Conservation (phyloP, 2,329 filamentous ascomycete genomes). For the Stylonectria norvegica region DNA sequence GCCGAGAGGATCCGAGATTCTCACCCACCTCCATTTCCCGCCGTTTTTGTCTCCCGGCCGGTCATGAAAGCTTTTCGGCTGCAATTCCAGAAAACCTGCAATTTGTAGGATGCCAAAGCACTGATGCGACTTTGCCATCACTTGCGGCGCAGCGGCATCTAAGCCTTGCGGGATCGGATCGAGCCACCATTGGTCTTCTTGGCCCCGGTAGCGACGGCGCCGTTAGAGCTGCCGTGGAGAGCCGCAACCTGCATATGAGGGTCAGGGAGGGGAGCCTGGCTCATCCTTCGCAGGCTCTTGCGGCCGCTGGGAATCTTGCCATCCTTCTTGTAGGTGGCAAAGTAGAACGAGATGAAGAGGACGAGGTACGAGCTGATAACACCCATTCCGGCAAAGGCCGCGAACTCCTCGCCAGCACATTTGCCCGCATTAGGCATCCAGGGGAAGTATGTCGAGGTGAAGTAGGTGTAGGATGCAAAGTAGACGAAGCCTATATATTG, state of each 20-base stretch:
- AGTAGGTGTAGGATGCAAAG: conserved; percentile 99
- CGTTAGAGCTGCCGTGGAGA: conserved; percentile 42
- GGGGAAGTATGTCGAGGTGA: conserved; percentile 84
- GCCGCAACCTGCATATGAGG: conserved; percentile 61
- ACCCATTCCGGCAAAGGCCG: conserved; percentile 85
- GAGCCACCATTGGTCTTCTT: conserved; percentile 59
- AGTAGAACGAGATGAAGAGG: conserved; percentile 98
- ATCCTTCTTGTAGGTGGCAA: conserved; percentile 90
- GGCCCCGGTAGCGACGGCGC: conserved; percentile 51
- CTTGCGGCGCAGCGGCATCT: conserved; percentile 13
- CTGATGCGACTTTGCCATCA: background rate
- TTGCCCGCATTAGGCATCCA: conserved; percentile 79
- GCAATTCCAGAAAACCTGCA: conserved; percentile 1
- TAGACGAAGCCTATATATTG: conserved; percentile 77
- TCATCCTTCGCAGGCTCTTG: conserved; percentile 68
- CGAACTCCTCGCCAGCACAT: conserved; percentile 96
- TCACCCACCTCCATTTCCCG: conserved; percentile 3
- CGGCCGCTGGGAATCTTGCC: conserved; percentile 76
- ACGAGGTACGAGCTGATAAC: conserved; percentile 94
- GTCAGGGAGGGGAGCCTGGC: conserved; percentile 69
- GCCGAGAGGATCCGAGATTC: no score
- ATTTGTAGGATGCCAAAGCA: conserved; percentile 1
- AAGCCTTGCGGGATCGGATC: conserved; percentile 68
- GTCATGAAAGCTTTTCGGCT: conserved; percentile 5
- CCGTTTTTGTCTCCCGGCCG: background rate